Conservation (phyloP, 164 flowering plant species). For the Protea cynaroides region DNA sequence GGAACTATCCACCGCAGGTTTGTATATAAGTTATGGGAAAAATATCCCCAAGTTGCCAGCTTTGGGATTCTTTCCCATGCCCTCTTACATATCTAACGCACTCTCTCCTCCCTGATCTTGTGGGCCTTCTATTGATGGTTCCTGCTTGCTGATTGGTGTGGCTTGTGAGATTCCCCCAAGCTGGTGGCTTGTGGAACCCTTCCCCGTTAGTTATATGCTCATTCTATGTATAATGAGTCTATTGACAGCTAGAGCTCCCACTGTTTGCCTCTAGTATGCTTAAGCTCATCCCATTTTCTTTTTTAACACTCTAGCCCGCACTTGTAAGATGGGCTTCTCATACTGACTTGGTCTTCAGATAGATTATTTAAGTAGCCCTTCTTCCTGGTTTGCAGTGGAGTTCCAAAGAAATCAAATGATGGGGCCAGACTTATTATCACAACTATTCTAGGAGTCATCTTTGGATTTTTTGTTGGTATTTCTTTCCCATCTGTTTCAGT, state of each 20-base stretch:
- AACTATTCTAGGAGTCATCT: slow-evolving; percentile 61
- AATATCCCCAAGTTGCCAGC: too few species aligned
- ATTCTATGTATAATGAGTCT: neutral
- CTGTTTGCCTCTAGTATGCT: neutral
- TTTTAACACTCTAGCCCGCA: neutral
- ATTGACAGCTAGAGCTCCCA: neutral
- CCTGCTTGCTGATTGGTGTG: too few species aligned
- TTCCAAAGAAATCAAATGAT: slow-evolving; percentile 48
- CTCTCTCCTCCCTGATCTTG: too few species aligned
- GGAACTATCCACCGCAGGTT: slow-evolving; percentile 55
- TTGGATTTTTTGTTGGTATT: slow-evolving; percentile 79
- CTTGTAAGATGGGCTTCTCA: neutral
- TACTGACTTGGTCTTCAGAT: neutral
- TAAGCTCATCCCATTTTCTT: too few species aligned
- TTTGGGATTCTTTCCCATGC: too few species aligned
- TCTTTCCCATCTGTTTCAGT: slow-evolving; percentile 70
- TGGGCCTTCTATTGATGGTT: too few species aligned
- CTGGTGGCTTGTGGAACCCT: too few species aligned
- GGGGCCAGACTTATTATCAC: slow-evolving; percentile 52
- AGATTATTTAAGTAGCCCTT: neutral
- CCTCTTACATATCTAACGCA: too few species aligned
- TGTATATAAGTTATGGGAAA: neutral
- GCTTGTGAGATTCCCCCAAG: too few species aligned
- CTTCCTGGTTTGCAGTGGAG: slow-evolving; percentile 44
- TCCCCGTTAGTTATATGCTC: neutral